Base-by-base conservation (phyloP, 345 rosid genomes). In the Rhodamnia argentea region DNA sequence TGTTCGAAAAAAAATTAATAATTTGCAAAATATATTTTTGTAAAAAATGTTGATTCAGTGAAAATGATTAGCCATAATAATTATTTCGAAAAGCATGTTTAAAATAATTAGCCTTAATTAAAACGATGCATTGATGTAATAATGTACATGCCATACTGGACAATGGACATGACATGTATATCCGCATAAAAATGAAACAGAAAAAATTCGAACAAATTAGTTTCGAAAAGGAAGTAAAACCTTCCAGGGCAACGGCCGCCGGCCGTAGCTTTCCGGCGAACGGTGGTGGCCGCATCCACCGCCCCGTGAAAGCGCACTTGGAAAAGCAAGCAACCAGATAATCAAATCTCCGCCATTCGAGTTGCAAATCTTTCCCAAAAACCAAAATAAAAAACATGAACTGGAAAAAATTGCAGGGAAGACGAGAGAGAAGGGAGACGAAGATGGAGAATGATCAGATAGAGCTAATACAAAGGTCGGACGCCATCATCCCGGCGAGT, bases 401-500 rank as follows among this genome's bases (percentile, higher is more conserved):
- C 1, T 10, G 47, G 78, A 10, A 70, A 70, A 32, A 37, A 10
- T 4, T 13, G n/a, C 3, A 57, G 5, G 60, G 60, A 20, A 10
- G 10, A 37, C 78, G 78, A 70, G 22, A 37, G 81, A 22, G 13
- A 10, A 70, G 26, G 40, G 47, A 70, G 47, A 32, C 81, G 26
- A 37, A 18, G 81, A 32, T 84, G 84, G 84, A 87, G 88, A 83
- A 83, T 74, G 87, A 82, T 87, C 89, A 87, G 89, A 82, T 83
- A 87, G 89, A 87, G 87, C 87, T 85, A 85, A 88, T 85, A 85
- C 84, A 56, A 54, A 52, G 85, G 86, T 83, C 74, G 51, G 60
- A 81, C 84, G 91, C 92, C 92, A 92, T 92, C 93, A 92, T 90
- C 27, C 4, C 89, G 91, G 93, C 92, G 27, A 89, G 47, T 90